Percentiles rank a stretch among this genome's conserved stretches.
Conservation (phyloP, 306 rosid species). For the Phaseolus lunatus region DNA sequence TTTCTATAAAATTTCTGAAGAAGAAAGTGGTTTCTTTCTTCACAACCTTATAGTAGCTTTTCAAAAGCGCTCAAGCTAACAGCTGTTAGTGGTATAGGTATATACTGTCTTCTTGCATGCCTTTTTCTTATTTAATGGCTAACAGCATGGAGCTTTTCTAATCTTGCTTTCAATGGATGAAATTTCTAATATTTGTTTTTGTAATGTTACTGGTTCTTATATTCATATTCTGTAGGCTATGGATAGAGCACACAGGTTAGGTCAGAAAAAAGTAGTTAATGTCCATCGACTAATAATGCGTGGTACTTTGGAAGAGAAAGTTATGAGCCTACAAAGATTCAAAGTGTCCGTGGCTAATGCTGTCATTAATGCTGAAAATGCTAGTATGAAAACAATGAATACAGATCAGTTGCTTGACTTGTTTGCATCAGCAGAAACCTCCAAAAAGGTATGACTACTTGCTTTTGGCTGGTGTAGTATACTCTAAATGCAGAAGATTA, state of each 20-base stretch:
- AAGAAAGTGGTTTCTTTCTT: neutral
- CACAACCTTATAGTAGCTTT: neutral
- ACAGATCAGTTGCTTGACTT: conserved; percentile 97
- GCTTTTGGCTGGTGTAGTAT: conserved; percentile 24
- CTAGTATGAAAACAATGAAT: conserved; percentile 99
- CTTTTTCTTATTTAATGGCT: neutral
- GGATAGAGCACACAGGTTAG: conserved; percentile 98
- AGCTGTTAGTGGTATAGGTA: neutral
- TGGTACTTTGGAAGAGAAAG: conserved; percentile 97
- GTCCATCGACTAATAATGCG: conserved; percentile 99
- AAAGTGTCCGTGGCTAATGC: conserved; percentile 93
- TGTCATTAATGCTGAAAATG: conserved; percentile 92
- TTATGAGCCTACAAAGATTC: conserved; percentile 92
- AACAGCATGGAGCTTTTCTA: conserved; percentile 11
- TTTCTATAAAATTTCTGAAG: neutral
- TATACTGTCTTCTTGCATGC: conserved; percentile 20
- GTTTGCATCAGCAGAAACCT: conserved; percentile 80
- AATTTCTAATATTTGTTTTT: conserved; percentile 8
- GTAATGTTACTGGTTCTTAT: conserved; percentile 22
- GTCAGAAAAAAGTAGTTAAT: conserved; percentile 92
- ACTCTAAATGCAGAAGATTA: conserved; percentile 8
- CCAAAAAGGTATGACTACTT: conserved; percentile 65
- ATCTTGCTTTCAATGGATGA: conserved; percentile 10
- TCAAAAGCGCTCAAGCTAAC: neutral
- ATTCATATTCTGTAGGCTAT: conserved; percentile 72